Conservation (phyloP, 768 basidiomycete species). For the Rhodotorula babjevae region DNA sequence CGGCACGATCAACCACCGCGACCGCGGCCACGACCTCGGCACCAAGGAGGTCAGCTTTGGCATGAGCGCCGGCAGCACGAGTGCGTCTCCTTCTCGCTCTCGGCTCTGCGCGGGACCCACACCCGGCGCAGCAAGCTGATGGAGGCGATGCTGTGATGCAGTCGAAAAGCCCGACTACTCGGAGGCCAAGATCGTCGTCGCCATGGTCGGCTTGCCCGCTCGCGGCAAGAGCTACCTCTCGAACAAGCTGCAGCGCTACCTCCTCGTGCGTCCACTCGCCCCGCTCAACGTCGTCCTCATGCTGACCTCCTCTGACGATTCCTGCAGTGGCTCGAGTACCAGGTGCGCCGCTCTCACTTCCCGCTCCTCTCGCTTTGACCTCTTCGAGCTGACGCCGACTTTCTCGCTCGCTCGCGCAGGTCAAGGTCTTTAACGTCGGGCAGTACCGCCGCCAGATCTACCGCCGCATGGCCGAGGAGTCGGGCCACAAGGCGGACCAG, state of each 20-base stretch:
- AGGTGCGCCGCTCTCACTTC: constrained; percentile 55
- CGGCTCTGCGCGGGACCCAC: not conserved
- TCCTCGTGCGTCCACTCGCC: constrained; percentile 59
- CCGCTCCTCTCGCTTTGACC: not conserved
- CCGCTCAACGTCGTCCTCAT: not conserved
- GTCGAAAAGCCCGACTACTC: constrained; percentile 95
- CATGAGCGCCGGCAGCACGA: constrained; percentile 32
- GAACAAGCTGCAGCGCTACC: constrained; percentile 94
- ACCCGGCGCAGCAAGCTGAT: too few species aligned
- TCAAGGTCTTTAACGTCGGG: constrained; percentile 90
- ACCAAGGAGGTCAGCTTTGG: constrained; percentile 30
- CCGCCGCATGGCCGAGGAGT: constrained; percentile 69
- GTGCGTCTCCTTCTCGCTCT: not conserved
- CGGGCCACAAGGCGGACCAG: constrained; percentile 84
- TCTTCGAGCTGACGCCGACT: too few species aligned
- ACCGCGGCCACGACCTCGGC: constrained; percentile 8
- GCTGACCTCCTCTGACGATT: not conserved
- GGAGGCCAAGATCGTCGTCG: constrained; percentile 95
- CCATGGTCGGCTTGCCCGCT: constrained; percentile 98
- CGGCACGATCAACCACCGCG: constrained; percentile 2
- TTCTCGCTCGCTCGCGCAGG: not conserved
- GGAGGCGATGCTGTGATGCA: too few species aligned
- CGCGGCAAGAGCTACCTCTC: constrained; percentile 96
- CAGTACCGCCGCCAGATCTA: constrained; percentile 62
- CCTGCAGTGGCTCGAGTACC: constrained; percentile 92